Evolutionary conservation across 805 yeast genomes (phyloP), one percentile per base, ranked within the genome.

Genomic region (Wilhelminamyces savonicus): DNA sequence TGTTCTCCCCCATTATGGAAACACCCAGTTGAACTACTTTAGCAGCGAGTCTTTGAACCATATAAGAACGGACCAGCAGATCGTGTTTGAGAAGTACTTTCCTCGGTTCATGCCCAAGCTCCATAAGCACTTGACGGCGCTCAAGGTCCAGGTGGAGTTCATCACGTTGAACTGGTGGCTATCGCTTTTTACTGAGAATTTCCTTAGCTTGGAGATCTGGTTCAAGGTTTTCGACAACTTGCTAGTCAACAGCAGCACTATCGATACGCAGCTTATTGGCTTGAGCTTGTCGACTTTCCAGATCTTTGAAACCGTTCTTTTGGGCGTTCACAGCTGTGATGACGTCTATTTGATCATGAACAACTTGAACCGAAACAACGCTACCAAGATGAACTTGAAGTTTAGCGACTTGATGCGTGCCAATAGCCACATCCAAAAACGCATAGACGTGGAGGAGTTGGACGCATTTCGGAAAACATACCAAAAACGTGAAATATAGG

Each of bases 91-190:
- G 2, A 16, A 28, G 3, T 57, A 52, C 27, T 52, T 74, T 32
- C 41, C 44, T n/a, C 51, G 47, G 17, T 41, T 52, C 8, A 31
- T 71, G 24, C 76, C 78, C 0, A 44, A 50, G 21, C 43, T 75
- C 10, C 36, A 45, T 28, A 41, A 35, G 4, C 75, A 71, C 34
- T 56, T 65, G 17, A 14, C 28, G 3, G 30, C 27, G 0, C 38
- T 58, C 4, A 56, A 54, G 2, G 62, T 75, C 20, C 73, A 73
- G 29, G 39, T 69, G 3, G 75, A 70, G 26, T 59, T 71, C 12
- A 60, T 74, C 15, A 62, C 76, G 9, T 61, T 72, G 42, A 69
- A 71, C 35, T 74, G 81, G 81, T 73, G 76, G 57, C 54, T 74
- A 11, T 60, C 75, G 7, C 48, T 76, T 18, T 75, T 73, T 44